Percentiles rank a stretch among this genome's conserved stretches.
Conservation (phyloP, 495 filamentous ascomycete genomes). For the Tetracladium setigerum region DNA sequence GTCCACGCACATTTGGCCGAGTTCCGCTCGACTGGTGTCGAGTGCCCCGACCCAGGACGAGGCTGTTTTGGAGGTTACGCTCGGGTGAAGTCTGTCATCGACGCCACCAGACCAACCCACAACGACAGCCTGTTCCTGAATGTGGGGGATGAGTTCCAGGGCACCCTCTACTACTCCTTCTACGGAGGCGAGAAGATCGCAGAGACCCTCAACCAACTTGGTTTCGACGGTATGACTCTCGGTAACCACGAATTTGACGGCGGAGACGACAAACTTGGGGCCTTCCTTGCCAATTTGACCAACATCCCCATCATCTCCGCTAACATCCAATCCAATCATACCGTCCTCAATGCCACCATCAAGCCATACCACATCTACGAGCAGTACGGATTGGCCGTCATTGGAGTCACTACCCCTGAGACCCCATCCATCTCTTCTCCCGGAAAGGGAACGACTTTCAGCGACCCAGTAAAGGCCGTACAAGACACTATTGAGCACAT, state of each 20-base stretch:
- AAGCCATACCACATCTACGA: slow-evolving; percentile 50
- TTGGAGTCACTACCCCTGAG: slow-evolving; percentile 49
- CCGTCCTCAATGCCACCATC: slow-evolving; percentile 42
- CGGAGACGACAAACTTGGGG: slow-evolving; percentile 40
- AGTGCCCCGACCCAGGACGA: slow-evolving; percentile 38
- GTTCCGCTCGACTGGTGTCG: slow-evolving; percentile 45
- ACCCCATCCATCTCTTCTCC: slow-evolving; percentile 44
- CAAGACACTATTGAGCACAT: slow-evolving; percentile 47
- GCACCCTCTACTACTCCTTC: slow-evolving; percentile 50
- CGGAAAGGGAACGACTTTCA: slow-evolving; percentile 42
- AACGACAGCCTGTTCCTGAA: slow-evolving; percentile 48
- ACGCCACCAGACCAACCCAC: slow-evolving; percentile 39
- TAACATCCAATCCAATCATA: slow-evolving; percentile 44
- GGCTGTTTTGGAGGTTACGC: slow-evolving; percentile 55
- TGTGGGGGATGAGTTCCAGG: slow-evolving; percentile 53
- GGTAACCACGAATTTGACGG: slow-evolving; percentile 54
- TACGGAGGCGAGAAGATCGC: slow-evolving; percentile 56
- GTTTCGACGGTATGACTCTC: slow-evolving; percentile 51
- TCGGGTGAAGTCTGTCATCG: slow-evolving; percentile 43
- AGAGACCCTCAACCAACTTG: slow-evolving; percentile 50
- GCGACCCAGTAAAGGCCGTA: slow-evolving; percentile 37
- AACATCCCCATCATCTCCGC: slow-evolving; percentile 47
- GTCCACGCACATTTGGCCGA: slow-evolving; percentile 53
- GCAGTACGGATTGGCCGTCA: slow-evolving; percentile 44
- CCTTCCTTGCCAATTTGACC: slow-evolving; percentile 46